phyloP scores from a whole-genome alignment of 345 rosid genomes.

The Diplotaxis tenuifolia region DNA sequence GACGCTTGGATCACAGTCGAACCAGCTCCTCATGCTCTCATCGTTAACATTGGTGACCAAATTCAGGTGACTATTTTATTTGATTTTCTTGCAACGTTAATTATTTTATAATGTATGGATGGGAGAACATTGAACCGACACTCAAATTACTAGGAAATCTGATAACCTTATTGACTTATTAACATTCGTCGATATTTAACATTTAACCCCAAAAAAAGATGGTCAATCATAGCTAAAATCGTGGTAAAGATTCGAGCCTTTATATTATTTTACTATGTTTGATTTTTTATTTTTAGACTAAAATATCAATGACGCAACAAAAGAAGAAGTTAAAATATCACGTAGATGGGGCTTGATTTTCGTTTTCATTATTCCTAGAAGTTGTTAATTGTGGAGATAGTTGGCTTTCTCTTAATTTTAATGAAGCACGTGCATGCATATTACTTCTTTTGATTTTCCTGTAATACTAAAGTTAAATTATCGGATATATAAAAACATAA shows the following conservation, averaged over 20 bases:
- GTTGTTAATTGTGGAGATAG: neutral
- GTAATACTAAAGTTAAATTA: neutral
- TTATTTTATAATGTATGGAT: neutral
- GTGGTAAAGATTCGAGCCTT: neutral
- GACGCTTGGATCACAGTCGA: constrained; percentile 72
- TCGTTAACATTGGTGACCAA: constrained; percentile 91
- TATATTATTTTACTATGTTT: neutral
- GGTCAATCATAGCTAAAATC: neutral
- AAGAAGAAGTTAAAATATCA: neutral
- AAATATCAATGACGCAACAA: neutral
- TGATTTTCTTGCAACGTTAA: neutral
- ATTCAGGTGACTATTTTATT: constrained; percentile 55
- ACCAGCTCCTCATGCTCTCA: constrained; percentile 68
- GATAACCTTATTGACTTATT: neutral
- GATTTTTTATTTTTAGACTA: neutral
- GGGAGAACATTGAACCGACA: neutral
- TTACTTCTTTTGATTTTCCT: neutral
- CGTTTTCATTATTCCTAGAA: neutral
- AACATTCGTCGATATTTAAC: no score
- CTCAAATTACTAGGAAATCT: neutral
- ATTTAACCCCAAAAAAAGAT: no score
- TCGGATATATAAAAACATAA: neutral
- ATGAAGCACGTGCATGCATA: constrained; percentile 30
- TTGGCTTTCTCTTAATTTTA: no score
- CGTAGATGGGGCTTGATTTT: constrained; percentile 21